Evolutionary conservation across 768 basidiomycete genomes (phyloP), one percentile per base, ranked within the genome.

Genomic region (Basidioascus undulatus): DNA sequence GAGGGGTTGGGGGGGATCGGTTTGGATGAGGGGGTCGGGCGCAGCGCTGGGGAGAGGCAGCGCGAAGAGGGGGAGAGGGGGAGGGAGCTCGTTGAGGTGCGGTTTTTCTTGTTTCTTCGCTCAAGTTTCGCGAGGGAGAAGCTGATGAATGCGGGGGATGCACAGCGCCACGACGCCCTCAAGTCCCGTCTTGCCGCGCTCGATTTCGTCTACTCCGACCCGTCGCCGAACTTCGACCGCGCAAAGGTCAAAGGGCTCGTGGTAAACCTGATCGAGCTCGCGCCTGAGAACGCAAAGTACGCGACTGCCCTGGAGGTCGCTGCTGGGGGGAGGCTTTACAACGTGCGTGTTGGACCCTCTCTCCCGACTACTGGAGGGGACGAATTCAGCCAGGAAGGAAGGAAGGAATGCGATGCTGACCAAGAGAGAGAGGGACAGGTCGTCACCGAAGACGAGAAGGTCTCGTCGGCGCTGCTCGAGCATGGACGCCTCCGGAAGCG

Each of bases 221-320:
- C 89, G 0, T 61, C 67, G 28, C 72, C 77, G 1, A 65, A 68
- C 48, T 98, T 96, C 51, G 79, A 96, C 56, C 68, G 76, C 26
- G 60, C 61, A 18, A 75, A 76, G 50, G 92, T 96, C 52, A 87
- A 84, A 55, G 92, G 92, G 23, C 68, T 82, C 12, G 79, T 92
- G 13, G 89, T 80, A 0, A 71, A 72, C n/a, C 65, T 96, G n/a
- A 72, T 94, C 49, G 65, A 70, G 0, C 68, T 98, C 1, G 65
- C 71, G 27, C 60, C 67, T 13, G 62, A 67, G 32, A 70, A 89
- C 55, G 72, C 71, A 53, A 62, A 74, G 52, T 77, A 78, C 43
- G 71, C 84, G 2, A 84, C 81, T 0, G 92, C 92, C 3, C 66
- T 96, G 4, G 92, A 98, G 58, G 75, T 94, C 46, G 73, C 80